phyloP scores from a whole-genome alignment of 1,284 basidiomycete species.

The Rhodotorula sp. region DNA sequence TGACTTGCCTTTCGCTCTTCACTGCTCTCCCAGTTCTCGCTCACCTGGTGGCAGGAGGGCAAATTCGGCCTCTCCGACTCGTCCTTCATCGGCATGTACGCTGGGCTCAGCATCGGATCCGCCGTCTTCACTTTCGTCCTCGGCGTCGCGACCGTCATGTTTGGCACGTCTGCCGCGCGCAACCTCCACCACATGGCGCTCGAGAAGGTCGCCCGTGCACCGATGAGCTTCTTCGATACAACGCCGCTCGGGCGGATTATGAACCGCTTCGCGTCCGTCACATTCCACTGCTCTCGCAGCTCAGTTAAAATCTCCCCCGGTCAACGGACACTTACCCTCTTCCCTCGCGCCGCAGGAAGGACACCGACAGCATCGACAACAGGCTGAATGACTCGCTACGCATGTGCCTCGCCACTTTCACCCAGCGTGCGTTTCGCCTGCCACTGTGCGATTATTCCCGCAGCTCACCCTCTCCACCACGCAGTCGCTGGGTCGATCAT shows the following conservation, averaged over 20 bases:
- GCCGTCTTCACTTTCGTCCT: slow-evolving; percentile 64
- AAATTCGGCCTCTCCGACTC: slow-evolving; percentile 42
- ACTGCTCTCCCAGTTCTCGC: slow-evolving; percentile 31
- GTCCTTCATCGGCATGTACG: slow-evolving; percentile 70
- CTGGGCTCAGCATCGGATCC: slow-evolving; percentile 60
- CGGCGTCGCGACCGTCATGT: slow-evolving; percentile 37
- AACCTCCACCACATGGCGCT: slow-evolving; percentile 58
- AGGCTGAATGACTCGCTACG: slow-evolving; percentile 42
- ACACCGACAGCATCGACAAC: slow-evolving; percentile 59
- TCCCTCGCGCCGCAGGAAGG: not conserved
- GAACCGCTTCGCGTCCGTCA: slow-evolving; percentile 51
- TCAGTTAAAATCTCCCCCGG: too few relatives aligned
- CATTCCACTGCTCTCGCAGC: not conserved
- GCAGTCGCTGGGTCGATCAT: slow-evolving; percentile 9
- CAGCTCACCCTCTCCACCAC: not conserved
- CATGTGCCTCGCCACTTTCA: slow-evolving; percentile 45
- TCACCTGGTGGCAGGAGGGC: slow-evolving; percentile 36
- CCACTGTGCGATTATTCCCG: slow-evolving; percentile 52
- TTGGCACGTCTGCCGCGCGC: slow-evolving; percentile 43
- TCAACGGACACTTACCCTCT: slow-evolving; percentile 53
- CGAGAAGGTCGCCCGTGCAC: slow-evolving; percentile 61
- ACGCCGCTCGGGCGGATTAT: slow-evolving; percentile 67
- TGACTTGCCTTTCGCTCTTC: not conserved
- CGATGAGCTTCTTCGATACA: slow-evolving; percentile 70
- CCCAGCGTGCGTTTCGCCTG: slow-evolving; percentile 61